Base-by-base conservation (phyloP, 768 basidiomycete species). In the Sarcomyxa edulis region DNA sequence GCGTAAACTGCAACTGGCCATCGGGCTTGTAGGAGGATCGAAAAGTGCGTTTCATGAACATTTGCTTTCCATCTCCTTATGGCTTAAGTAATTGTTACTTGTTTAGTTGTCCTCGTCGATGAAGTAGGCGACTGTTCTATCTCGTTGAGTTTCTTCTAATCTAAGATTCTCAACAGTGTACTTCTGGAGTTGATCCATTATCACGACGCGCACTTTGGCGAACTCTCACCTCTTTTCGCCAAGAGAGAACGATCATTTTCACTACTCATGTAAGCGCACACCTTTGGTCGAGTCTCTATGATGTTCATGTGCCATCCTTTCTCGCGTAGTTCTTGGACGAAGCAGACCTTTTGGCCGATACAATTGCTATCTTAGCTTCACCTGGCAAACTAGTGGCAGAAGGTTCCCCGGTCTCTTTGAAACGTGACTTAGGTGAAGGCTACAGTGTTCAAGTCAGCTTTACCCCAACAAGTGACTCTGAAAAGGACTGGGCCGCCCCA, bases 141-240 rank as follows among this genome's bases (percentile, higher is more conserved):
- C 23, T 16, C 24, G 7, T 37, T 29, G 7, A 5, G 32, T 14
- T 15, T 42, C 18, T 27, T 36, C 6, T 8, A 10, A 20, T 25
- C 37, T 16, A 16, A n/a, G 7, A 18, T 6, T 6, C 26, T 35
- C 29, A 23, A 3, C 23, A 68, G 54, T 82, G 81, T 51, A 88
- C 85, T 2, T 86, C 83, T 16, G 87, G 87, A 2, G 81, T 91
- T 8, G 87, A 91, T 53, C 87, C 87, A 2, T 59, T 91, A 24
- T 87, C 86, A 40, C 66, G 87, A 35, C 69, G 87, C 22, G 77
- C 87, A 1, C 59, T 91, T 6, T 91, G 87, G 87, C 72, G 78
- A 39, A 81, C 78, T 0, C 59, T 91, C 39, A 84, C 74, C 3
- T 70, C 77, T 3, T 76, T 83, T 40, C 72, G 80, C 10, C 64